phyloP scores from a whole-genome alignment of 257 asterid genomes.

The Solanum gracilifrons region DNA sequence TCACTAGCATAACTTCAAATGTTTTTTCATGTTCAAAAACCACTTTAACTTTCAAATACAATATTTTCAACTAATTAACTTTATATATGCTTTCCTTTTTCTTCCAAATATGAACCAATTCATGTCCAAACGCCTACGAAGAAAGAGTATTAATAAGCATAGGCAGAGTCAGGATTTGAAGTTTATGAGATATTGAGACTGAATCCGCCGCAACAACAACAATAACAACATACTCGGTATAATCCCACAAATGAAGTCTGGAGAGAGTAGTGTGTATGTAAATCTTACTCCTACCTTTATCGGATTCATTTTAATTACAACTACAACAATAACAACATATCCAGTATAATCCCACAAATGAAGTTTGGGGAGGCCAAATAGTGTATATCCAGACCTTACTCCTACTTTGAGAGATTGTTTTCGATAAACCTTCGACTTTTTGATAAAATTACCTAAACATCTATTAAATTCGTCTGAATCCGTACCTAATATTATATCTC shows the following conservation, averaged over 20 bases:
- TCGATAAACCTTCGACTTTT: background rate
- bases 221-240: background rate
- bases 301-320: too few relatives aligned
- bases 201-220: accelerated
- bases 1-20: background rate
- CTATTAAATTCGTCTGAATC: background rate
- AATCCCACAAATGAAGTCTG: background rate
- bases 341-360: too few relatives aligned
- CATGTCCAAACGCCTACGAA: background rate
- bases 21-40: background rate
- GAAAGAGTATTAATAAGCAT: background rate
- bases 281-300: background rate
- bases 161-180: background rate
- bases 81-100: background rate
- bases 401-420: background rate
- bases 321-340: background rate
- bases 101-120: background rate
- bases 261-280: background rate
- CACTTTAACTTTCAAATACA: background rate
- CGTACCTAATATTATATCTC: background rate
- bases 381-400: background rate
- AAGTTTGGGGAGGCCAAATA: background rate
- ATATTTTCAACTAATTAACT: background rate
- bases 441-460: background rate
- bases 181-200: background rate